Conservation (phyloP, 371 early-diverging fungal genomes). For the Zancudomyces culisetae region DNA sequence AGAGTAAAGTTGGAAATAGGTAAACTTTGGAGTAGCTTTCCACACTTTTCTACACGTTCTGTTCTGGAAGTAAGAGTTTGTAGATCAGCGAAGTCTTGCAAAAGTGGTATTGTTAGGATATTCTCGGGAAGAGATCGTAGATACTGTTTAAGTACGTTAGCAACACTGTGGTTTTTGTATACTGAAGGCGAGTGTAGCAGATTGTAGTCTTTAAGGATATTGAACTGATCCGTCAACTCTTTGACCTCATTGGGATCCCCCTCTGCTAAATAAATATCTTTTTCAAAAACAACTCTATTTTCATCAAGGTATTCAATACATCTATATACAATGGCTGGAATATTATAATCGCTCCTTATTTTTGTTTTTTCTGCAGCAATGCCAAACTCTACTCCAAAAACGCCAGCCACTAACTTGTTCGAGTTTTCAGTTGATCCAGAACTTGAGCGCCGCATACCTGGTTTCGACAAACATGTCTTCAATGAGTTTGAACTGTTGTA, state of each 20-base stretch:
- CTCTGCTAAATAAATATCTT: slow-evolving; percentile 84
- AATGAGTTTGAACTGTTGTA: no score
- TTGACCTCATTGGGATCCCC: slow-evolving; percentile 56
- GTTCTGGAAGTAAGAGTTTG: slow-evolving; percentile 49
- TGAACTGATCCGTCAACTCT: slow-evolving; percentile 54
- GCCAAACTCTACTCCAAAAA: slow-evolving; percentile 56
- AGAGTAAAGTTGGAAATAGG: slow-evolving; percentile 80
- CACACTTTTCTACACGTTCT: slow-evolving; percentile 54
- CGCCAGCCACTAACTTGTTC: slow-evolving; percentile 12
- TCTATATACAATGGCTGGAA: slow-evolving; percentile 82
- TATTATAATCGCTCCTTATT: slow-evolving; percentile 45
- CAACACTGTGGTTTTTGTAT: slow-evolving; percentile 77
- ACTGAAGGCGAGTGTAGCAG: slow-evolving; percentile 31
- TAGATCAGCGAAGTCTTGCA: slow-evolving; percentile 55
- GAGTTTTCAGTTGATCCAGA: background rate
- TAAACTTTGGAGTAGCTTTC: slow-evolving; percentile 50
- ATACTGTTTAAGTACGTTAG: slow-evolving; percentile 80
- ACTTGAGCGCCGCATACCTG: no score
- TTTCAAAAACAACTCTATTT: slow-evolving; percentile 61
- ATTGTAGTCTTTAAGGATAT: slow-evolving; percentile 28
- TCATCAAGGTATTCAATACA: slow-evolving; percentile 88
- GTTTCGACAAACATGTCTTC: no score
- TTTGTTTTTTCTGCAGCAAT: slow-evolving; percentile 38
- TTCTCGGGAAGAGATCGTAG: slow-evolving; percentile 73
- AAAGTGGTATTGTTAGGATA: slow-evolving; percentile 58